Conservation (phyloP, 164 flowering plant species). For the Piper longum region DNA sequence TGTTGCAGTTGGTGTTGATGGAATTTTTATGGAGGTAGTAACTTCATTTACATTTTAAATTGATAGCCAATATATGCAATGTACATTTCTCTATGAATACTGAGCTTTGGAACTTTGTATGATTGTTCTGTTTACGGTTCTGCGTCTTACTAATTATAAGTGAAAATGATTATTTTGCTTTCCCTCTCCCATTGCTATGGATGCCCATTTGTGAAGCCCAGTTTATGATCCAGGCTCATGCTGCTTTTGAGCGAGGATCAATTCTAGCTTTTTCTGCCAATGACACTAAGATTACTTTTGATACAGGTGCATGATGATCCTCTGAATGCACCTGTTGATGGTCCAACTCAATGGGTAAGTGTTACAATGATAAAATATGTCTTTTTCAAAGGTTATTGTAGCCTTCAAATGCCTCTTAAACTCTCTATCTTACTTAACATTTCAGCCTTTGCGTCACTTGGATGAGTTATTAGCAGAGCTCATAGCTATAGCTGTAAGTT, state of each 20-base stretch:
- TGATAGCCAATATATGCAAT: not conserved
- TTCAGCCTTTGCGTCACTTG: slow-evolving; percentile 61
- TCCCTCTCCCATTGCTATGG: not conserved
- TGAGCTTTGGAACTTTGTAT: too few relatives aligned
- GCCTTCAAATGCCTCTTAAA: not conserved
- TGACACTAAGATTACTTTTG: slow-evolving; percentile 2
- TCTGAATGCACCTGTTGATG: slow-evolving; percentile 87
- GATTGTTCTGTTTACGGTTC: not conserved
- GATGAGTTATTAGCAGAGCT: slow-evolving; percentile 75
- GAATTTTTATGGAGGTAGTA: slow-evolving; percentile 94
- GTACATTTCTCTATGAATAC: not conserved
- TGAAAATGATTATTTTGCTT: not conserved
- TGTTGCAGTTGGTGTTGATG: slow-evolving; percentile 96
- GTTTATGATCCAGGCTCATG: too few relatives aligned
- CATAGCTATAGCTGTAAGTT: slow-evolving; percentile 60
- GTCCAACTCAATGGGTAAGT: slow-evolving; percentile 99
- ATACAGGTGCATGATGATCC: slow-evolving; percentile 91
- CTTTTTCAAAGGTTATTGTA: not conserved
- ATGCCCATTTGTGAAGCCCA: not conserved
- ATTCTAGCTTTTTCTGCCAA: not conserved
- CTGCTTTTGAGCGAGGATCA: not conserved
- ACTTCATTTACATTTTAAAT: not conserved
- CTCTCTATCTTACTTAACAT: not conserved
- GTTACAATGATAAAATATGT: not conserved
- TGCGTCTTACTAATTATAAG: not conserved